Evolutionary conservation across 331 rosid species (phyloP).

Genomic region (Phaseolus coccineus): DNA sequence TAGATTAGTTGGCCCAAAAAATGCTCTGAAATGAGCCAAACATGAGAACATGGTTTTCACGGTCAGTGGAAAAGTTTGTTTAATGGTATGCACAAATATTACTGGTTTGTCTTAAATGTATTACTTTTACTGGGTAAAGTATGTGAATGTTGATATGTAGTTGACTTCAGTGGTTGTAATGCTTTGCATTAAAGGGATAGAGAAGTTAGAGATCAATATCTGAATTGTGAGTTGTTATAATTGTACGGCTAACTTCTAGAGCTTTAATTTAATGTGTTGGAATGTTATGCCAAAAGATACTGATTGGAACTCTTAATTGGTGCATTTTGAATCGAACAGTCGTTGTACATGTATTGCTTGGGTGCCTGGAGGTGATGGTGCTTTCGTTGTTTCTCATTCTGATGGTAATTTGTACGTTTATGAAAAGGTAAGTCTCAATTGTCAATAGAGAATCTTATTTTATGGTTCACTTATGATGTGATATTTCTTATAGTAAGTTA

Average conservation of each 20-base stretch:
- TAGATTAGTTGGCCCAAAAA: slow-evolving; percentile 9
- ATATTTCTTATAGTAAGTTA: slow-evolving; percentile 30
- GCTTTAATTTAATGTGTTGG: slow-evolving; percentile 33
- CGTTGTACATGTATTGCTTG: slow-evolving; percentile 92
- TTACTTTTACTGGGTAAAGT: neutral
- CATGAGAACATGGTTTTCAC: slow-evolving; percentile 14
- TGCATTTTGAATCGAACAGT: slow-evolving; percentile 62
- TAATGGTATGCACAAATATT: neutral
- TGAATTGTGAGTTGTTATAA: slow-evolving; percentile 1
- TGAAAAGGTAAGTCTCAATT: slow-evolving; percentile 79
- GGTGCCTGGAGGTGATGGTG: slow-evolving; percentile 95
- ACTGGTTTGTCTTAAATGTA: neutral
- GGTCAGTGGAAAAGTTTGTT: slow-evolving; percentile 18
- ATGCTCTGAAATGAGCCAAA: slow-evolving; percentile 8
- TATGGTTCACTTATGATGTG: slow-evolving; percentile 16
- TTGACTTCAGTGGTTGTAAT: slow-evolving; percentile 31
- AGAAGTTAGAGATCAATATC: slow-evolving; percentile 17
- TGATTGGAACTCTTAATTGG: slow-evolving; percentile 44
- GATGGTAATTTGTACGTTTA: slow-evolving; percentile 94
- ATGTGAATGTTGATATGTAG: slow-evolving; percentile 23
- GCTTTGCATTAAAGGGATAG: slow-evolving; percentile 14
- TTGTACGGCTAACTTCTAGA: slow-evolving; percentile 10
- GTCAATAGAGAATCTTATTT: slow-evolving; percentile 39
- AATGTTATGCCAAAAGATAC: slow-evolving; percentile 31
- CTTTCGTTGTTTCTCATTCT: slow-evolving; percentile 89